These are phyloP conservation scores for Boletus nobilissimus DNA, from an alignment of 1,284 basidiomycete genomes.

Conservation along the genomic window DNA sequence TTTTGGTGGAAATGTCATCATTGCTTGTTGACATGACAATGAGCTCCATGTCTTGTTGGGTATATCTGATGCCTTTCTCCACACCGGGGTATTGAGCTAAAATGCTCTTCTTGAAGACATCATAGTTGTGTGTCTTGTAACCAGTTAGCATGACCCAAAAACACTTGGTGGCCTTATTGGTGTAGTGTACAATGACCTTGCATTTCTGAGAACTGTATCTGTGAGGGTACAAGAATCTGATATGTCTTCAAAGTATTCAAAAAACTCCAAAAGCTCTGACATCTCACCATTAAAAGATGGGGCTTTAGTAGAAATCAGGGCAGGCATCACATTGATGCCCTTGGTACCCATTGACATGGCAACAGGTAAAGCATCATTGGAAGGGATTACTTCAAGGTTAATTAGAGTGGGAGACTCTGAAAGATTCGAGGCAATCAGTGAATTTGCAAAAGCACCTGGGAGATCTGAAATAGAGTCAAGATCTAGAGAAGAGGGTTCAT, in stretches of 20 bases:
- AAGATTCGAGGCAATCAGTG: too few species aligned
- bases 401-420: too few species aligned
- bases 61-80: slow-evolving; percentile 12
- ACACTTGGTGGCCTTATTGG: slow-evolving; percentile 14
- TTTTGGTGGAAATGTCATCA: slow-evolving; percentile 16
- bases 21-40: background rate
- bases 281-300: slow-evolving; percentile 11
- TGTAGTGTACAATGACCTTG: slow-evolving; percentile 17
- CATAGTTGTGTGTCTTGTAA: too few species aligned
- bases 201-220: slow-evolving; percentile 21
- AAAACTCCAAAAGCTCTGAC: slow-evolving; percentile 19
- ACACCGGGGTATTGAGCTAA: slow-evolving; percentile 12
- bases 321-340: slow-evolving; percentile 18
- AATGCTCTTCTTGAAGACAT: slow-evolving; percentile 20
- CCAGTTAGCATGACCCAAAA: too few species aligned
- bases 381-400: too few species aligned
- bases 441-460: too few species aligned
- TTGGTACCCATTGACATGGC: too few species aligned
- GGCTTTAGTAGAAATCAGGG: slow-evolving; percentile 5
- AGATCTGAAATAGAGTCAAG: too few species aligned
- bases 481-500: too few species aligned
- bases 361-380: too few species aligned
- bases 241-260: slow-evolving; percentile 22
- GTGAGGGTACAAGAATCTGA: background rate
- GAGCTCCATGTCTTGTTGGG: background rate